Evolutionary conservation across 1,139 yeast genomes (phyloP), one percentile per base, ranked within the genome.

Genomic region (Yamadazyma jaroonii): DNA sequence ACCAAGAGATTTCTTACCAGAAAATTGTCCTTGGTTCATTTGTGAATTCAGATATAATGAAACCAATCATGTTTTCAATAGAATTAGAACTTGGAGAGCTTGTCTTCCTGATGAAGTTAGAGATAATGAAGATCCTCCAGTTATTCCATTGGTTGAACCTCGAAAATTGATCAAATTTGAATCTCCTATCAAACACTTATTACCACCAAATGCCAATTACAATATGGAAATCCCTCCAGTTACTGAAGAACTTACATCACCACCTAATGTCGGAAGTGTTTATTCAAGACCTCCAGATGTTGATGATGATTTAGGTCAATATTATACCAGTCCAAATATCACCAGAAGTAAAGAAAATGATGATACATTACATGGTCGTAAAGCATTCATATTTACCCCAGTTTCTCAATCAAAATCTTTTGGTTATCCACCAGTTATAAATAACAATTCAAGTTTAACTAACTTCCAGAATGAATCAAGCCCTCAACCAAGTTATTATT

Each of bases 31-130:
- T 4, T 77, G 95, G 59, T 92, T 89, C 61, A 84, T 94, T 49
- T 92, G 98, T 66, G 98, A 92, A 62, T 87, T 81, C 59, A 80
- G 98, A 53, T 92, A 90, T 64, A 92, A 92, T 56, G 97, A 90
- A 57, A 75, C 78, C 41, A 95, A 86, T 53, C 88, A 87, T 57
- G 84, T 83, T 21, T 92, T 92, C 69, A 92, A 92, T 64, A 84
- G 94, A 57, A 92, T 92, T 53, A 79, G 97, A 56, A 92, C 98
- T 1, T 92, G 98, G 98, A 92, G 88, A 60, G 97, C 97, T 3
- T 92, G 98, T 67, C 74, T 92, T 48, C 98, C 98, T 0, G 98
- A 92, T 61, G 98, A 90, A 57, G 86, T 90, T 29, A 79, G 97
- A 54, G 90, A 85, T 45, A 74, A 79, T 36, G 84, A 81, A 39